Base-by-base conservation (phyloP, 306 rosid genomes). In the Citrullus amarus region DNA sequence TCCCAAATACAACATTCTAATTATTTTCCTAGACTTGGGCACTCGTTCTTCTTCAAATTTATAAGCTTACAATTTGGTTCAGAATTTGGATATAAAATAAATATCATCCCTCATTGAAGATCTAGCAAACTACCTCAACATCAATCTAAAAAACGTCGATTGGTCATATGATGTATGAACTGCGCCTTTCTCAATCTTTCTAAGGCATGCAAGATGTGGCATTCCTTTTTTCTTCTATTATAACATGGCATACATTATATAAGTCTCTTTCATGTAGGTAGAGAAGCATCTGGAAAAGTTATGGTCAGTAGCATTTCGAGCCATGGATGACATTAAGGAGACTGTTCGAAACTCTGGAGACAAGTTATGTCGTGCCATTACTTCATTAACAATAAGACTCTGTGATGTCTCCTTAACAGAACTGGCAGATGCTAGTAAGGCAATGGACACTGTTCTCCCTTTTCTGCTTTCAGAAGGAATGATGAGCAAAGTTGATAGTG, bases 241-340 rank as follows among this genome's bases (percentile, higher is more conserved):
- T 25, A 48, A 25, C 14, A 41, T 60, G 51, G 20, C 17, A 43
- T 43, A 22, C 55, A 58, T 39, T 6, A 36, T 60, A 36, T 41
- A 30, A 15, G 4, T 63, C 16, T 76, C 76, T 36, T 30, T 18
- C 81, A 18, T 75, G 53, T 85, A 95, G 98, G 95, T 92, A 38
- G 91, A 77, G 60, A 92, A 88, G 87, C 89, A 95, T 91, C 81
- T 95, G 82, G 86, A 83, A 75, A 89, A 87, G 79, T 77, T 92
- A 81, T 95, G 98, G 98, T 84, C 89, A 13, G 95, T 83, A 71
- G 93, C 96, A 80, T 95, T 95, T 84, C 95, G 96, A 60, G 90
- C 92, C 63, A 95, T 95, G 98, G 98, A 95, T 76, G 98, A 95
- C 84, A 92, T 95, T 72, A 95, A 95, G 77, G 97, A 95, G 88